Base-by-base conservation (phyloP, 176 grass and related monocot genomes). In the Cenchrus purpureus region DNA sequence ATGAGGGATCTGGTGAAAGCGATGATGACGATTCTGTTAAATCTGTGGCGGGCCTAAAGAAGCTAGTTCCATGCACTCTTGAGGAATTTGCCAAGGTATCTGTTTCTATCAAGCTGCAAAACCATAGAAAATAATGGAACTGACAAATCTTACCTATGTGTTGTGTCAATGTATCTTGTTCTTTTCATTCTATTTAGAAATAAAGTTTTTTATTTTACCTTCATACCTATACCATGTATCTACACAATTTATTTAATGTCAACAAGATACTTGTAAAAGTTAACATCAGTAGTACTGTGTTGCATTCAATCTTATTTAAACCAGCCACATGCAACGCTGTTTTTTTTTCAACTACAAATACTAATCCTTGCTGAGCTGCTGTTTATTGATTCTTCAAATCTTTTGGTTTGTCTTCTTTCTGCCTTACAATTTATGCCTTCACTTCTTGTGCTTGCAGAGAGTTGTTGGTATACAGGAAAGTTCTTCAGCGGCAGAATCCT, bases 1-100 rank as follows among this genome's bases (percentile, higher is more conserved):
- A 89, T 63, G 90, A 92, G 60, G 88, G 85, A 87, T 94, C 93
- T 84, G 86, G 77, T 83, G 89, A 98, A 90, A 95, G 78, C 15
- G 91, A 92, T 46, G 91, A 93, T 29, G 87, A 82, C 0, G 72
- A 87, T 78, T 43, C 82, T 92, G 43, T 80, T 40, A 88, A 83
- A 74, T 86, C 89, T 13, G 11, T 87, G 63, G 87, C 87, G 52
- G 75, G 65, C 71, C 70, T 94, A 55, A 92, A 86, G 68, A 90
- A 91, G 66, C 61, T 95, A 70, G 79, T 83, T 56, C 92, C 89
- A 8, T 83, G 74, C 64, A 84, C 76, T 74, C 56, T 90, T 44
- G 89, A 94, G 78, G 83, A 93, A 76, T 80, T 95, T 76, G 87
- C 91, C 6, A 91, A 88, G 89, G 97, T 90, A 43, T 51, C 51